phyloP scores from a whole-genome alignment of 371 early-diverging fungal species.

The Circinella umbellata region DNA sequence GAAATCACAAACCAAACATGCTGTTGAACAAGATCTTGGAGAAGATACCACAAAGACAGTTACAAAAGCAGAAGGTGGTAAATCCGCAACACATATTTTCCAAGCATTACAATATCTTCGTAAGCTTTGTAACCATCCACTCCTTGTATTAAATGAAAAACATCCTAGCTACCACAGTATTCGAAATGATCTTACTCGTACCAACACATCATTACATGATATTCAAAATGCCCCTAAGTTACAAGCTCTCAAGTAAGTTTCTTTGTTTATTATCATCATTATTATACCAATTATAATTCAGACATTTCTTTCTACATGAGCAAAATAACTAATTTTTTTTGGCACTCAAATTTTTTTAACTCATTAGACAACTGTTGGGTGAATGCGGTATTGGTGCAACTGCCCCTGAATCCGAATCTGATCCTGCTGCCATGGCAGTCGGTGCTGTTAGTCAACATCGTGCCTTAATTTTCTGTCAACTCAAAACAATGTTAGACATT shows the following conservation, averaged over 20 bases:
- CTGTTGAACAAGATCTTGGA: slow-evolving; percentile 57
- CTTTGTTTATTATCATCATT: neutral
- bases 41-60: slow-evolving; percentile 14
- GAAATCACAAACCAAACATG: slow-evolving; percentile 62
- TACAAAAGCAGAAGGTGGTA: slow-evolving; percentile 23
- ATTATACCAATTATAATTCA: neutral
- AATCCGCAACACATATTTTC: slow-evolving; percentile 88
- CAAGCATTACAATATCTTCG: slow-evolving; percentile 96
- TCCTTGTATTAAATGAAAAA: slow-evolving; percentile 81
- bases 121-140: slow-evolving; percentile 97
- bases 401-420: slow-evolving; percentile 52
- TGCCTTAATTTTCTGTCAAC: slow-evolving; percentile 97
- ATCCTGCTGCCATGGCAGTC: slow-evolving; percentile 52
- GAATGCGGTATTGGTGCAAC: slow-evolving; percentile 93
- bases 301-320: neutral
- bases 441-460: slow-evolving; percentile 88
- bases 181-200: slow-evolving; percentile 58
- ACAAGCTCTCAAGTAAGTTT: slow-evolving; percentile 74
- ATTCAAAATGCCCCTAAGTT: slow-evolving; percentile 94
- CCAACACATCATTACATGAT: slow-evolving; percentile 77
- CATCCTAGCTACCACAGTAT: slow-evolving; percentile 85
- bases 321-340: too few species aligned
- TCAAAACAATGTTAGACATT: slow-evolving; percentile 96
- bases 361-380: slow-evolving; percentile 72
- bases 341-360: too few species aligned